These are phyloP conservation scores for Aureococcus anophagefferens DNA, from an alignment of 108 stramenopile species.

Conservation along the genomic window DNA sequence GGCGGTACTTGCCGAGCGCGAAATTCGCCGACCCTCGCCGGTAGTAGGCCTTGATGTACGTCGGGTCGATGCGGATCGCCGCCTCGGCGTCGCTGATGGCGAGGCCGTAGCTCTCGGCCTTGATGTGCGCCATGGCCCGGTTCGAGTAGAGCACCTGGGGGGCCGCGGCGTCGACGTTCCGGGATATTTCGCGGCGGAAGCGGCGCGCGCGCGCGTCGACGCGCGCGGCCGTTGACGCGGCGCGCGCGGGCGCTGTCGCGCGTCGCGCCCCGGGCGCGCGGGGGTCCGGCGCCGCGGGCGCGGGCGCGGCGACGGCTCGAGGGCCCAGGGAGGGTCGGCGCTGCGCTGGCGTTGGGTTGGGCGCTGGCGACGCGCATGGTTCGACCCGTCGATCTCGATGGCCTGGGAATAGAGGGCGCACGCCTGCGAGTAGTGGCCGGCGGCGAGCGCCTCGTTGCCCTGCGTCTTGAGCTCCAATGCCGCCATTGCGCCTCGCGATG, in stretches of 20 bases:
- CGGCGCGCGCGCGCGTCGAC: too few species aligned
- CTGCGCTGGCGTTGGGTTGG: too few species aligned
- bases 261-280: too few species aligned
- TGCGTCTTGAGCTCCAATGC: constrained; percentile 56
- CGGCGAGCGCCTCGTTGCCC: constrained; percentile 58
- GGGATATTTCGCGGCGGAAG: too few species aligned
- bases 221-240: too few species aligned
- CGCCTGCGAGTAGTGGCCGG: constrained; percentile 60
- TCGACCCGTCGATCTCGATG: neutral
- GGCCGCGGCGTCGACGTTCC: too few species aligned
- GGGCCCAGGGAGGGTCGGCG: too few species aligned
- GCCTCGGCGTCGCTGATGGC: constrained; percentile 83
- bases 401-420: neutral
- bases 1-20: constrained; percentile 84
- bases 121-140: neutral
- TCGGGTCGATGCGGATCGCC: constrained; percentile 73
- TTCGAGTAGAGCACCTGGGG: neutral
- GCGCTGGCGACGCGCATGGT: too few species aligned
- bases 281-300: too few species aligned
- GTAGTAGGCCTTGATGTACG: constrained; percentile 93
- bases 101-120: constrained; percentile 40
- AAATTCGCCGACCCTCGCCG: constrained; percentile 88
- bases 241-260: too few species aligned
- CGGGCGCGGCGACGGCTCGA: too few species aligned
- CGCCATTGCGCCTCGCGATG: neutral